phyloP scores from a whole-genome alignment of 2,329 filamentous ascomycete genomes.

The Stagonosporopsis chrysanthemi region DNA sequence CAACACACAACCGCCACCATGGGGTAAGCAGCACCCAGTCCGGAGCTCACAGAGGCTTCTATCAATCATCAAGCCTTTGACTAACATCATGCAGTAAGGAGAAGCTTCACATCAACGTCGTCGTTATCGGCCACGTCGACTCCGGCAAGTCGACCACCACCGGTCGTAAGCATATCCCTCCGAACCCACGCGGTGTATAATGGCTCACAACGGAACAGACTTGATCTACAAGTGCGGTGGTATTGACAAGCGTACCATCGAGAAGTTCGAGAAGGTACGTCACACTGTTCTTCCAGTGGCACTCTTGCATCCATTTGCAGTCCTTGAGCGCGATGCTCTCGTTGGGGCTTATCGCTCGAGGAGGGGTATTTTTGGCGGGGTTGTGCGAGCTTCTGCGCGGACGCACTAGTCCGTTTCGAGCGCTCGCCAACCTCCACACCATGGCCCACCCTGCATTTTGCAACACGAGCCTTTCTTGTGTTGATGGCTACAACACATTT shows the following conservation, averaged over 20 bases:
- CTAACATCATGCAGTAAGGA: slow-evolving; percentile 92
- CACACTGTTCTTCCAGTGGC: slow-evolving; percentile 26
- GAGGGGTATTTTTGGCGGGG: slow-evolving; percentile 53
- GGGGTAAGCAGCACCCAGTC: slow-evolving; percentile 61
- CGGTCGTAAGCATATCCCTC: slow-evolving; percentile 67
- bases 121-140: slow-evolving; percentile 99
- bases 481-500: not conserved
- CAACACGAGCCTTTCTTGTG: slow-evolving; percentile 11
- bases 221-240: slow-evolving; percentile 99
- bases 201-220: slow-evolving; percentile 61
- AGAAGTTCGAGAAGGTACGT: slow-evolving; percentile 99
- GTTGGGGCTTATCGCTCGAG: slow-evolving; percentile 37
- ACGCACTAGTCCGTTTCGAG: slow-evolving; percentile 44
- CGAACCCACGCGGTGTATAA: slow-evolving; percentile 38
- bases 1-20: slow-evolving; percentile 61
- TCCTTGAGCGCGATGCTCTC: slow-evolving; percentile 35
- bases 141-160: slow-evolving; percentile 98
- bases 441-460: slow-evolving; percentile 41
- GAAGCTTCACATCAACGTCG: slow-evolving; percentile 92
- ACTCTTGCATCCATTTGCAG: slow-evolving; percentile 20
- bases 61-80: no score
- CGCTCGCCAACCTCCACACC: slow-evolving; percentile 41
- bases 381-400: slow-evolving; percentile 48
- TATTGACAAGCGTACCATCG: slow-evolving; percentile 99
- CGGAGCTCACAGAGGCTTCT: not conserved